phyloP scores from a whole-genome alignment of 257 asterid genomes.

The Salvia hispanica region DNA sequence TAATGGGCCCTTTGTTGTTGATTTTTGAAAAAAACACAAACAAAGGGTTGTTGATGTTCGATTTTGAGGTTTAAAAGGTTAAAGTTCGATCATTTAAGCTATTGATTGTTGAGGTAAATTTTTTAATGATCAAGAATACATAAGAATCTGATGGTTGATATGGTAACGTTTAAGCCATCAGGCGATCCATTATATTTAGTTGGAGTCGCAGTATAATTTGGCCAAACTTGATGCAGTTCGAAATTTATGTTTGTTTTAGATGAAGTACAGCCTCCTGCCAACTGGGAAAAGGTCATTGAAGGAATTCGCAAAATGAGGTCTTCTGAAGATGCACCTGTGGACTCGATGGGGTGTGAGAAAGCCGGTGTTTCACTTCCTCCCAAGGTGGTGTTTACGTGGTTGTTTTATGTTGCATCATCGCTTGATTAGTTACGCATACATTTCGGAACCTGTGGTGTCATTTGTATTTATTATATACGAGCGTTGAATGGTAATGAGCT shows the following conservation, averaged over 20 bases:
- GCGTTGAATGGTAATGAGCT: too few relatives aligned
- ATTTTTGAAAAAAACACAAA: neutral
- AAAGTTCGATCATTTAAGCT: neutral
- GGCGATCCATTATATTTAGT: neutral
- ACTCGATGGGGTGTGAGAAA: constrained; percentile 97
- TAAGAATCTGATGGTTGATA: neutral
- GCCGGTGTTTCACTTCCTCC: constrained; percentile 95
- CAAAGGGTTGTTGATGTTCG: too few relatives aligned
- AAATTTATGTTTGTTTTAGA: constrained; percentile 12
- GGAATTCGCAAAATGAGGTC: constrained; percentile 89
- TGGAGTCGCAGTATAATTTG: neutral
- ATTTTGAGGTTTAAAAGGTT: neutral
- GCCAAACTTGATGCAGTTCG: constrained; percentile 18
- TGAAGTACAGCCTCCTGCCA: constrained; percentile 58
- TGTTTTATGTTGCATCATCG: constrained; percentile 3
- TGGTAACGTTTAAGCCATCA: neutral
- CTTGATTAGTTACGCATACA: neutral
- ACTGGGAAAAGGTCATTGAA: constrained; percentile 83
- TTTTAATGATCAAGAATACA: neutral
- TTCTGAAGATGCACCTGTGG: constrained; percentile 95
- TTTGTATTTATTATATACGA: too few relatives aligned
- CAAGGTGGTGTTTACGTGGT: constrained; percentile 48
- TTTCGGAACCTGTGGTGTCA: too few relatives aligned
- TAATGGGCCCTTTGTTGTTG: neutral
- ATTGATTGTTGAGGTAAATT: neutral